A percentile compares a stretch with the other conserved stretches of the same genome.
phyloP scores from a whole-genome alignment of 805 yeast species.

The Groenewaldozyma tartarivorans region DNA sequence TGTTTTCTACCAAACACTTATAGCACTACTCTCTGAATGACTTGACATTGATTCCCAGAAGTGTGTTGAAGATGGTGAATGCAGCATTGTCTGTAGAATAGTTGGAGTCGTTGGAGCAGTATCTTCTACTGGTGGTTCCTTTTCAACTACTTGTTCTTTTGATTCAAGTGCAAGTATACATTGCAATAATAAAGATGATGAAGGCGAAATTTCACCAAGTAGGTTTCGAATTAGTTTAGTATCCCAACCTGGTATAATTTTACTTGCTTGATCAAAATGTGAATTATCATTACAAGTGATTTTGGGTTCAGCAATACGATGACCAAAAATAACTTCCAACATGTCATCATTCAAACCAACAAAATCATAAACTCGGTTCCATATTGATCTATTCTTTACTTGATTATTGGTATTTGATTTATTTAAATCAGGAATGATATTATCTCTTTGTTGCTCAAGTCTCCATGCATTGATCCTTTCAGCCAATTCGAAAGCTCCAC shows the following conservation, averaged over 20 bases:
- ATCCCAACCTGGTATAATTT: conserved; percentile 14
- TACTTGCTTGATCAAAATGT: conserved; percentile 12
- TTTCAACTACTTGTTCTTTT: neutral
- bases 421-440: no score
- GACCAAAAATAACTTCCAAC: conserved; percentile 27
- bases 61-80: neutral
- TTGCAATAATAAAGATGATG: conserved; percentile 8
- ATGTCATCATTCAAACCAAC: conserved; percentile 29
- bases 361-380: conserved; percentile 20
- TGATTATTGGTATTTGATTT: no score
- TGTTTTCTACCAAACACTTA: neutral
- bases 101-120: no score
- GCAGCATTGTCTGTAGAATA: no score
- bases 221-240: conserved; percentile 8
- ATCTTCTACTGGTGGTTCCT: no score
- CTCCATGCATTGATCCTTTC: conserved; percentile 34
- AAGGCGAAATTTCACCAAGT: conserved; percentile 11
- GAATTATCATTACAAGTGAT: neutral
- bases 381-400: conserved; percentile 3
- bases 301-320: neutral
- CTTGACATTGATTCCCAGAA: neutral
- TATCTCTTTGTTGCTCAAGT: conserved; percentile 26
- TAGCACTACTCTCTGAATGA: neutral
- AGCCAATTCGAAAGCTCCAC: conserved; percentile 27
- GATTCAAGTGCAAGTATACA: neutral